Percentiles rank a stretch among this genome's conserved stretches.
These are phyloP conservation scores for Boletus subcaerulescens DNA, from an alignment of 768 basidiomycete genomes.

Conservation along the genomic window DNA sequence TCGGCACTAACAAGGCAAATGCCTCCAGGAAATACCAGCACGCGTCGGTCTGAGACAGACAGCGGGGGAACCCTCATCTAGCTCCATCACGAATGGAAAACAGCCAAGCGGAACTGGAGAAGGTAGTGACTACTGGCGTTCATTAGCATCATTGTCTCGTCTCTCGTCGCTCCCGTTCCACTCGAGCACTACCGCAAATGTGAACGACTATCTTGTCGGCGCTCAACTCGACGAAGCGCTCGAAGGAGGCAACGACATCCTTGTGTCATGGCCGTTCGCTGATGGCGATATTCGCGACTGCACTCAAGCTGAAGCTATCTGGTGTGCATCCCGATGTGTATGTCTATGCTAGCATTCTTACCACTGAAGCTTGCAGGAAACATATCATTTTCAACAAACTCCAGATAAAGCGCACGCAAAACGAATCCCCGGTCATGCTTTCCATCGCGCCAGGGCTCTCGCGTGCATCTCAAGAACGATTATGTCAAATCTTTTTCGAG, in stretches of 20 bases:
- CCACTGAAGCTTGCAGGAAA: conserved; percentile 55
- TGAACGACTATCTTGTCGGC: conserved; percentile 83
- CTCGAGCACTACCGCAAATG: conserved; percentile 43
- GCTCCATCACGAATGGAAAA: conserved; percentile 21
- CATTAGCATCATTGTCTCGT: conserved; percentile 46
- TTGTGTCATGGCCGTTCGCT: conserved; percentile 80
- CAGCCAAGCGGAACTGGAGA: conserved; percentile 15
- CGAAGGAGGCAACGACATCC: conserved; percentile 66
- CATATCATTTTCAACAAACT: conserved; percentile 74
- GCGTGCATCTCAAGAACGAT: conserved; percentile 62
- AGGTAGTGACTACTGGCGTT: conserved; percentile 26
- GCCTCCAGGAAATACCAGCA: conserved; percentile 69
- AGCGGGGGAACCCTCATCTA: conserved; percentile 31
- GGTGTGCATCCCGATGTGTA: conserved; percentile 45
- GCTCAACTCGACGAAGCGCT: conserved; percentile 77
- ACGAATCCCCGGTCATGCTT: conserved; percentile 83
- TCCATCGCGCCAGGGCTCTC: conserved; percentile 65
- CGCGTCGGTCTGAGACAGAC: conserved; percentile 69
- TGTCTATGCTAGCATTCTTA: conserved; percentile 2
- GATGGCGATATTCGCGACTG: conserved; percentile 73
- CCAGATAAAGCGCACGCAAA: conserved; percentile 75
- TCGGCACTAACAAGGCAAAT: conserved; percentile 1
- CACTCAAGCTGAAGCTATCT: conserved; percentile 84
- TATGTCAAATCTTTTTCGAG: conserved; percentile 87
- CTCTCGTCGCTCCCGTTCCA: conserved; percentile 46